Percentiles rank a stretch among this genome's conserved stretches.
phyloP scores from a whole-genome alignment of 345 rosid genomes.

The Syzygium aromaticum region DNA sequence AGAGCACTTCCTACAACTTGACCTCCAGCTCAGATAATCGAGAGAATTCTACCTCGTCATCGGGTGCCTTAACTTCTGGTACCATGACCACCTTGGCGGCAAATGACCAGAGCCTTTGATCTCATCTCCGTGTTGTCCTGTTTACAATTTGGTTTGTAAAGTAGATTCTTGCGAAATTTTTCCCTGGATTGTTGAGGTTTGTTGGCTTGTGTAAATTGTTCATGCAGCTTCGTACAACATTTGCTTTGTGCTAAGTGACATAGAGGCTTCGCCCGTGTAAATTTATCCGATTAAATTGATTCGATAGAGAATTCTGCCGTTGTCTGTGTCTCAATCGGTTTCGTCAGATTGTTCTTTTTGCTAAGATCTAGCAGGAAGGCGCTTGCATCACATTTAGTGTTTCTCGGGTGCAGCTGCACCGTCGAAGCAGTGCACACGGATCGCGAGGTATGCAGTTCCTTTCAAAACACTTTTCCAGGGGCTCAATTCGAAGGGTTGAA shows the following conservation, averaged over 20 bases:
- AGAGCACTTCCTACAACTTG: conserved; percentile 19
- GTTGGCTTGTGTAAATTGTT: background rate
- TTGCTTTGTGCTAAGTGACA: background rate
- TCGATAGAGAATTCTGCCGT: background rate
- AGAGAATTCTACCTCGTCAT: conserved; percentile 39
- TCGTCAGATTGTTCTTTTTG: background rate
- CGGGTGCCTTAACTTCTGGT: conserved; percentile 30
- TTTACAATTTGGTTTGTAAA: background rate
- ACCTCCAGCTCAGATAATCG: conserved; percentile 37
- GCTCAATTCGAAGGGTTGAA: background rate
- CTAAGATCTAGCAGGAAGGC: background rate
- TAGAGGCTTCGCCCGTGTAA: background rate
- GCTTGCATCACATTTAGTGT: background rate
- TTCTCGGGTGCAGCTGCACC: background rate
- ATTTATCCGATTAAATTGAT: background rate
- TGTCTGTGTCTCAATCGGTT: background rate
- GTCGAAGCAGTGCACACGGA: background rate
- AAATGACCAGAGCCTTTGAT: conserved; percentile 13
- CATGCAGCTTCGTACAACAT: too few species aligned
- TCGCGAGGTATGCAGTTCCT: background rate
- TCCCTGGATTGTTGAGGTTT: background rate
- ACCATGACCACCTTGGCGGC: conserved; percentile 23
- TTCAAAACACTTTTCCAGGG: background rate
- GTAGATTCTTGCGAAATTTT: background rate
- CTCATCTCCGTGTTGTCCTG: background rate